Evolutionary conservation across 495 filamentous ascomycete species (phyloP).

Genomic region (Penicillium parvum): DNA sequence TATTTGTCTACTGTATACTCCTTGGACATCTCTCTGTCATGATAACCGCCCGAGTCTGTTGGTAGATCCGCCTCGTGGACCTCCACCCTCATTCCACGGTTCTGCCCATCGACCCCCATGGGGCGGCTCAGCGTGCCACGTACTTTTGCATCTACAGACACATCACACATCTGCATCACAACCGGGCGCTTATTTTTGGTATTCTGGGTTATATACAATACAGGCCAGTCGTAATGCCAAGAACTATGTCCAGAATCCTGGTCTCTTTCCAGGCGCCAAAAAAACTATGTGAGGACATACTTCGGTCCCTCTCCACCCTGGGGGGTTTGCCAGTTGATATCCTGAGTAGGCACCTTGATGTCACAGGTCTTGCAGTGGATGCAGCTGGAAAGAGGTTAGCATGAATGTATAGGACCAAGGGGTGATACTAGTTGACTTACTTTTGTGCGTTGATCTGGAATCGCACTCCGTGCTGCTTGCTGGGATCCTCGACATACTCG

Average conservation of each 20-base stretch:
- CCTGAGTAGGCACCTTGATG: constrained; percentile 94
- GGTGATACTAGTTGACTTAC: constrained; percentile 60
- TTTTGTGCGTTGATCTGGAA: constrained; percentile 99
- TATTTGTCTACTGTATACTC: background rate
- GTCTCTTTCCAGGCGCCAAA: background rate
- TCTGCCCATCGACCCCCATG: constrained; percentile 24
- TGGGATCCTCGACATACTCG: constrained; percentile 92
- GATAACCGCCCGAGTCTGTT: background rate
- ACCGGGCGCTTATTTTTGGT: constrained; percentile 12
- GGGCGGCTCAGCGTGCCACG: constrained; percentile 5
- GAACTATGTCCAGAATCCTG: constrained; percentile 2
- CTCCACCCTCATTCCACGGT: constrained; percentile 33
- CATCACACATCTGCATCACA: too few species aligned
- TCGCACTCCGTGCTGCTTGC: constrained; percentile 73
- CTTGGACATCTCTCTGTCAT: background rate
- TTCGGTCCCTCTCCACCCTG: constrained; percentile 96
- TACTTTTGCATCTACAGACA: constrained; percentile 1
- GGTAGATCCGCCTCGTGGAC: constrained; percentile 22
- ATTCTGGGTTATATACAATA: constrained; percentile 16
- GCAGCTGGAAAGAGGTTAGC: constrained; percentile 53
- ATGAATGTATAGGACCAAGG: background rate
- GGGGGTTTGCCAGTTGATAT: constrained; percentile 95
- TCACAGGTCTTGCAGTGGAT: constrained; percentile 99
- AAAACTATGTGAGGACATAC: constrained; percentile 77
- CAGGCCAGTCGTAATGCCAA: background rate